Base-by-base conservation (phyloP, 1,284 basidiomycete genomes). In the Vanrija pseudolonga region DNA sequence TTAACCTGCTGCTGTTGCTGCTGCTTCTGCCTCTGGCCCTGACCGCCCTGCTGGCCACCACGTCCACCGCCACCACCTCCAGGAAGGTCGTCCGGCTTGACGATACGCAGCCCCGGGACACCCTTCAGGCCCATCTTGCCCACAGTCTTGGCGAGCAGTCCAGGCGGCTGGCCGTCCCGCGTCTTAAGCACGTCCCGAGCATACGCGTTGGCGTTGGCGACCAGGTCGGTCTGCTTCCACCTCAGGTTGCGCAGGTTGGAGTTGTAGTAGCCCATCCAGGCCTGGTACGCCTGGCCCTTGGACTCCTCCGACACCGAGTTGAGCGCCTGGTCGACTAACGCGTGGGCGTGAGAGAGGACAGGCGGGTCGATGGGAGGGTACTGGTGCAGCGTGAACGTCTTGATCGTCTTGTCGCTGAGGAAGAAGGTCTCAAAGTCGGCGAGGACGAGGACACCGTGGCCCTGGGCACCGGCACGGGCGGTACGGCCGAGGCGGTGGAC, bases 121-220 rank as follows among this genome's bases (percentile, higher is more conserved):
- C 82, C 83, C 63, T 77, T 80, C 64, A 87, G 68, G 4, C 80
- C 80, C 80, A 87, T 85, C 78, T 81, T 85, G 44, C 82, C 83
- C 23, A 83, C 80, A 2, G 81, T 80, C 69, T 74, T 80, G n/a
- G 79, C 74, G 38, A 79, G 69, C 40, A 86, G 59, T 9, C 74
- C 74, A 5, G 85, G 82, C 0, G 66, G 64, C 43, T 54, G 61
- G 26, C 70, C 72, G 22, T 68, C 71, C 24, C 63, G 59, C 75
- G 80, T 83, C n/a, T 76, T 74, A 26, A 83, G 72, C 1, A 73
- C 73, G 22, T 74, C 63, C 41, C 67, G 63, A 14, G 78, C 82
- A 61, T 81, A 85, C 32, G 72, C 74, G 63, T 81, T 82, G 11
- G 77, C 80, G 14, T 65, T 45, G 3, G 52, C 51, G 14, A 85